A percentile compares a stretch with the other conserved stretches of the same genome.
phyloP scores from a whole-genome alignment of 306 rosid species.

The Fagus sylvatica region DNA sequence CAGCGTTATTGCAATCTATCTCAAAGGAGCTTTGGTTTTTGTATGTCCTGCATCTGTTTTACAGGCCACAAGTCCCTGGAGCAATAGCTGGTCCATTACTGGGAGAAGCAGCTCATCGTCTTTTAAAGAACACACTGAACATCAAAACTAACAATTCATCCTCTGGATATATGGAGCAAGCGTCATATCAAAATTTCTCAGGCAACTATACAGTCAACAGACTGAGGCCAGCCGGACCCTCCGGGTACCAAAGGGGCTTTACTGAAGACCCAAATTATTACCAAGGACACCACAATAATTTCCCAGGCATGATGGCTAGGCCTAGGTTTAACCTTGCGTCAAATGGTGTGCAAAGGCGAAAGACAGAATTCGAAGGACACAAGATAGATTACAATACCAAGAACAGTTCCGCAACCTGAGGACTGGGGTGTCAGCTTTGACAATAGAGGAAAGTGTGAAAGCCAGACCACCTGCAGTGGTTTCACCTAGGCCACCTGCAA shows the following conservation, averaged over 20 bases:
- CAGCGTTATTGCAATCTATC: background rate
- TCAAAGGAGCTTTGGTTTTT: conserved; percentile 16
- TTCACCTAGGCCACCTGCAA: conserved; percentile 34
- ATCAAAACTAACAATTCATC: conserved; percentile 47
- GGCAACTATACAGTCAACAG: conserved; percentile 49
- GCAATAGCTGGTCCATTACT: conserved; percentile 79
- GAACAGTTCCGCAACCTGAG: conserved; percentile 52
- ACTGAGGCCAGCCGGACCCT: conserved; percentile 59
- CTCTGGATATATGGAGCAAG: conserved; percentile 60
- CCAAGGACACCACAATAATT: conserved; percentile 51
- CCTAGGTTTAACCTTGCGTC: conserved; percentile 54
- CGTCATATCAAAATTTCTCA: conserved; percentile 30
- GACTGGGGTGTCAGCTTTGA: conserved; percentile 47
- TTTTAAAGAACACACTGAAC: conserved; percentile 80
- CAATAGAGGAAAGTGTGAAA: conserved; percentile 49
- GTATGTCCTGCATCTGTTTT: conserved; percentile 23
- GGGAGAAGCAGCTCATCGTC: conserved; percentile 98
- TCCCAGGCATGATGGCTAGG: conserved; percentile 54
- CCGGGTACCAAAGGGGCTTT: conserved; percentile 68
- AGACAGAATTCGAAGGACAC: conserved; percentile 56
- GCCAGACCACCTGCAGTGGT: conserved; percentile 37
- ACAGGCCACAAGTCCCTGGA: conserved; percentile 81
- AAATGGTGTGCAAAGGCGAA: conserved; percentile 61
- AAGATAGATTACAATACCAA: conserved; percentile 49
- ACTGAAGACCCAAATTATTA: conserved; percentile 55